Evolutionary conservation across 192 early-diverging fungal genomes (phyloP).

Genomic region (Paraglomus occultum): DNA sequence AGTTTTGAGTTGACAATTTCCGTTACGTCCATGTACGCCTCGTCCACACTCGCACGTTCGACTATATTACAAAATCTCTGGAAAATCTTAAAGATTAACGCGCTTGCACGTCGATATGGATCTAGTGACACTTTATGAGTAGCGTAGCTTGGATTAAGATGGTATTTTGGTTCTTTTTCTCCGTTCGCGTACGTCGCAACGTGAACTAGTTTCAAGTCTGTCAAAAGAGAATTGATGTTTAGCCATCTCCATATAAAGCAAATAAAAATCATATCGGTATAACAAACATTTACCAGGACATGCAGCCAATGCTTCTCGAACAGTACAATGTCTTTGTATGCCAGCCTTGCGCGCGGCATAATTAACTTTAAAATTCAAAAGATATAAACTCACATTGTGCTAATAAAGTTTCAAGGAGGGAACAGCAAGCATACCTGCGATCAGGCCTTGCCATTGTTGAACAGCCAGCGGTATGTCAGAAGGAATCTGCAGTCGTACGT

Average conservation of each 20-base stretch:
- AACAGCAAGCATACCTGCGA: constrained; percentile 51
- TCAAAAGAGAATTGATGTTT: background rate
- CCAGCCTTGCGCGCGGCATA: constrained; percentile 83
- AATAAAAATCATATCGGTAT: background rate
- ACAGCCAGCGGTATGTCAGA: constrained; percentile 72
- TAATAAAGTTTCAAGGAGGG: constrained; percentile 19
- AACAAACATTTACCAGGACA: constrained; percentile 43
- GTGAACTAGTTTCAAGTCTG: constrained; percentile 73
- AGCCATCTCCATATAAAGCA: background rate
- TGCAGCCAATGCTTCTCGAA: constrained; percentile 49
- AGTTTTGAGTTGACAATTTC: constrained; percentile 58
- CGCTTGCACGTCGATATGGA: constrained; percentile 71
- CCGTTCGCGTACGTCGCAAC: constrained; percentile 77
- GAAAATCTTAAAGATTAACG: constrained; percentile 72
- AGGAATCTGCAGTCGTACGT: constrained; percentile 66
- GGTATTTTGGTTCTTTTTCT: constrained; percentile 66
- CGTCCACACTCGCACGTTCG: constrained; percentile 80
- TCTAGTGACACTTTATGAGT: constrained; percentile 92
- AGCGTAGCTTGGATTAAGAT: constrained; percentile 56
- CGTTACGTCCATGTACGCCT: constrained; percentile 86
- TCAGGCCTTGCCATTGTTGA: constrained; percentile 88
- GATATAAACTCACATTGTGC: background rate
- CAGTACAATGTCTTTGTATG: constrained; percentile 61
- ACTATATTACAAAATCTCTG: constrained; percentile 53
- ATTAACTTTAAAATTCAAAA: constrained; percentile 52